phyloP scores from a whole-genome alignment of 2,329 filamentous ascomycete species.

The Xylaria arbuscula region DNA sequence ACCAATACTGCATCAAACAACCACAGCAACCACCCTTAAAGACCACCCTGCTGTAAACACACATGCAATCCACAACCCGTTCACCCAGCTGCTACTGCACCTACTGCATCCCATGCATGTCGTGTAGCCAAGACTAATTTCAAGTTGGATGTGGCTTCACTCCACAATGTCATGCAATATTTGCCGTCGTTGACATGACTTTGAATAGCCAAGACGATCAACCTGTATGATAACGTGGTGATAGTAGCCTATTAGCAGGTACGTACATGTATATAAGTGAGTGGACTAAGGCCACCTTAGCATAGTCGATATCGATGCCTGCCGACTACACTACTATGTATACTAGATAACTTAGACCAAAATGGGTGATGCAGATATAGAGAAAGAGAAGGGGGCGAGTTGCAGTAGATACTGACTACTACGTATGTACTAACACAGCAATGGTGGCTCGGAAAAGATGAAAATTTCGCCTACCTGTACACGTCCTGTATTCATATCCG shows the following conservation, averaged over 20 bases:
- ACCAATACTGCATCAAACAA: not conserved
- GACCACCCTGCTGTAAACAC: slow-evolving; percentile 14
- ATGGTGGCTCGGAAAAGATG: not conserved
- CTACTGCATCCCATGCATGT: slow-evolving; percentile 31
- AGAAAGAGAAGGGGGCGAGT: not conserved
- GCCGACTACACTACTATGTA: not conserved
- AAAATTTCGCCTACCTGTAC: slow-evolving; percentile 6
- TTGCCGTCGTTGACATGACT: not conserved
- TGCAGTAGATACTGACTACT: not conserved
- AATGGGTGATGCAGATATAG: not conserved
- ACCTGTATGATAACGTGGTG: slow-evolving; percentile 1
- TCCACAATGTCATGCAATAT: slow-evolving; percentile 24
- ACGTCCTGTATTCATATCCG: not conserved
- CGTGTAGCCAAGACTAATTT: slow-evolving; percentile 29
- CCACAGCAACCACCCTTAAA: slow-evolving; percentile 8
- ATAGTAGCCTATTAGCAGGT: not conserved
- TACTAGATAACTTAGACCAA: not conserved
- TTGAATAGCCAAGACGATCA: not conserved
- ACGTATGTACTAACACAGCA: not conserved
- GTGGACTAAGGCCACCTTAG: not conserved
- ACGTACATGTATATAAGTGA: not conserved
- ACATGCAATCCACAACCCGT: slow-evolving; percentile 33
- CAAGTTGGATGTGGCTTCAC: slow-evolving; percentile 28
- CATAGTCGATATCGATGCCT: not conserved
- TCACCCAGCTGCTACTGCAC: slow-evolving; percentile 19